Base-by-base conservation (phyloP, 1,284 basidiomycete species). In the Kalmanozyma brasiliensis region DNA sequence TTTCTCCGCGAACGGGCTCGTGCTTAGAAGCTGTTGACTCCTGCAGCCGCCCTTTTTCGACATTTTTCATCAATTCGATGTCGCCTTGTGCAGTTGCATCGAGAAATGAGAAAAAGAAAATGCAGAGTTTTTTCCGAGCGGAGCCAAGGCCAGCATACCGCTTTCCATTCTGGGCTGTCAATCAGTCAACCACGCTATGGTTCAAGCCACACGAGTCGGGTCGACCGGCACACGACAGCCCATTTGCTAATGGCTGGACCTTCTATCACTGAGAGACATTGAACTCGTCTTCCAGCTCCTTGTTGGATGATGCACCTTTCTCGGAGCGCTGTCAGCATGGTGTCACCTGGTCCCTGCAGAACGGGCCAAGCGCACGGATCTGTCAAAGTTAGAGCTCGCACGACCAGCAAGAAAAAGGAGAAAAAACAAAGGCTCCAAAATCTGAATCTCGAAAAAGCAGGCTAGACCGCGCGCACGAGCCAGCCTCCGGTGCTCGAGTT, bases 381-480 rank as follows among this genome's bases (percentile, higher is more conserved):
- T 19, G 17, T 20, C 4, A n/a, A 19, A n/a, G 8, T n/a, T 17
- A 17, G 9, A 37, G 26, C 46, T 49, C 48, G 48, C 29, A 41
- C 48, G 38, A 49, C 38, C 38, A 49, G 19, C 29, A 22, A n/a
- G 9, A 44, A 44, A 44, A 33, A 33, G 20, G 22, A 5, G 16
- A 13, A 34, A 48, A 48, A 48, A 48, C 41, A 42, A 41, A 8
- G 5, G 22, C 20, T 13, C 37, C 42, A 23, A 51, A 51, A 35
- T 48, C 19, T 2, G 6, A 6, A 10, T 16, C 22, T 17, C 20
- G 9, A 22, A n/a, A 5, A 5, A 29, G 11, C 7, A 11, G 26
- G 26, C 26, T 29, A 11, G 26, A 29, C 26, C 26, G n/a, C 9
- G 49, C 14, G 49, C 49, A 51, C 49, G 40, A 51, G 49, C 49